Conservation (phyloP, 2,329 filamentous ascomycete genomes). For the Cylindrodendrum hubeiense region DNA sequence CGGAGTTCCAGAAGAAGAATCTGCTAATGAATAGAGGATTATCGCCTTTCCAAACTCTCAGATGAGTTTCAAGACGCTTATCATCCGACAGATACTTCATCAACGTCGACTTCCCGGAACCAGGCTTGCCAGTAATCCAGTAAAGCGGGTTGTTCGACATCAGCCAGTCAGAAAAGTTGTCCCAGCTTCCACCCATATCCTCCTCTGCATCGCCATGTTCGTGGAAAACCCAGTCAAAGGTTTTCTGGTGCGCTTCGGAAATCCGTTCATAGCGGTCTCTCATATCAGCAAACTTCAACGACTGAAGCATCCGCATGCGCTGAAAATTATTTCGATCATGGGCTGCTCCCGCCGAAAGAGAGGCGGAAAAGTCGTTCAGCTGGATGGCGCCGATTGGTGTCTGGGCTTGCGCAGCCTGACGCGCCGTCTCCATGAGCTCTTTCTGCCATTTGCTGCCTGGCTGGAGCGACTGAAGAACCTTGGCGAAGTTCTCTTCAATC, state of each 20-base stretch:
- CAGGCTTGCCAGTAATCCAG: slow-evolving; percentile 15
- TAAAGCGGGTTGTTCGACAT: not conserved
- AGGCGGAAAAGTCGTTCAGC: no score
- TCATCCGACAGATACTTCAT: slow-evolving; percentile 1
- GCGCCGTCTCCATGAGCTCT: no score
- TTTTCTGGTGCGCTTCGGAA: not conserved
- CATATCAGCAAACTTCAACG: not conserved
- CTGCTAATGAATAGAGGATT: not conserved
- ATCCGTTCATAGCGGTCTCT: not conserved
- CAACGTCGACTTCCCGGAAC: not conserved
- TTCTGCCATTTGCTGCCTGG: no score
- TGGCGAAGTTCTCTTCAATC: no score
- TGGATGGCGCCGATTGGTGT: no score
- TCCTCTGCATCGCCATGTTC: not conserved
- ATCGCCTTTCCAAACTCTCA: not conserved
- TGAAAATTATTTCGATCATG: no score
- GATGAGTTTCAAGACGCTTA: not conserved
- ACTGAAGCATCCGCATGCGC: not conserved
- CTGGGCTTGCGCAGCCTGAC: no score
- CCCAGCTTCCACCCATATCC: no score
- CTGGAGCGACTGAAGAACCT: no score
- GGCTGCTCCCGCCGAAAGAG: no score
- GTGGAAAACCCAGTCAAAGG: not conserved
- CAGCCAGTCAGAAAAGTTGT: not conserved
- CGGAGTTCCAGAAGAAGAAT: slow-evolving; percentile 11